Base-by-base conservation (phyloP, 2,329 filamentous ascomycete genomes). In the Aspergillus niger region DNA sequence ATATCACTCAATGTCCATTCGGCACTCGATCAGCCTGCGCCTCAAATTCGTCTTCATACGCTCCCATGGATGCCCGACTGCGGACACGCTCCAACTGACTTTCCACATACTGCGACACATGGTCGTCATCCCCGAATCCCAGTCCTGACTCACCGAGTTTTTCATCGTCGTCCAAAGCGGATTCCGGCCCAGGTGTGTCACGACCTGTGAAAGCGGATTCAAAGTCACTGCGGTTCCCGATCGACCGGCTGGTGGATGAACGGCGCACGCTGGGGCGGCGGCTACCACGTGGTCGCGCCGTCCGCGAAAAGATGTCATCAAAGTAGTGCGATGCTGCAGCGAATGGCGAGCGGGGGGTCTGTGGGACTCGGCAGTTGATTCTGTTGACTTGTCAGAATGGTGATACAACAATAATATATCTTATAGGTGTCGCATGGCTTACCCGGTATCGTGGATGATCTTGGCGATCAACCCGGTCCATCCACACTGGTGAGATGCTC, bases 391-490 rank as follows among this genome's bases (percentile, higher is more conserved):
- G 47, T 86, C 77, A 87, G 82, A 70, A 26, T 26, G 20, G 20
- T 20, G 20, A 20, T 20, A 20, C 20, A 20, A 20, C 20, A 20
- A 20, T 20, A 20, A 20, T 20, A 20, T 20, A 20, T 20, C 20
- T 20, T 20, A 20, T 20, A 20, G 20, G n/a, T n/a, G n/a, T n/a
- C n/a, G n/a, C n/a, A n/a, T n/a, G n/a, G 20, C 89, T 81, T 88
- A 95, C 91, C 93, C 94, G 67, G 94, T 97, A 72, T 98, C 95
- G 70, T 98, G 94, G 62, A 98, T 98, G 86, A 98, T 91, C 78
- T 96, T 93, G 26, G 94, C 94, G 74, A 98, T 92, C 67, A 98
- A 78, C 24, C 94, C 94, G 39, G 94, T 97, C 94, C 95, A 98
- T 53, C 94, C 94, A 72, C 92, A 97, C 77, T 98, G 95, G 77